Evolutionary conservation across 2,329 filamentous ascomycete species (phyloP).

Genomic region (Cercospora brassicicola): DNA sequence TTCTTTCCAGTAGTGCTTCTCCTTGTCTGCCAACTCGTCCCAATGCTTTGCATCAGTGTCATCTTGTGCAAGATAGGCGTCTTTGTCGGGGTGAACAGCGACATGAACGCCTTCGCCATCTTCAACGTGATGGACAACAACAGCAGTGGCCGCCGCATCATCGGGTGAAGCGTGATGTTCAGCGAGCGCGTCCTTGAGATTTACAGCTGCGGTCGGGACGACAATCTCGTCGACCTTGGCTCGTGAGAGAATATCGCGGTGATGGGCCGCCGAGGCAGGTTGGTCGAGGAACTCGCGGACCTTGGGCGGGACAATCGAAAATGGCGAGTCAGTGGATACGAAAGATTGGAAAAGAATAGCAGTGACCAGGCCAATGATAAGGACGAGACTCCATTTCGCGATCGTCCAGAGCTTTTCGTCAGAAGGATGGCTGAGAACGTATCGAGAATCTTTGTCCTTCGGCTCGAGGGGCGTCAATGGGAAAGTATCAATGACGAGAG

Average conservation of each 20-base stretch:
- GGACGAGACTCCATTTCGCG: constrained; percentile 56
- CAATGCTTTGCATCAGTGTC: constrained; percentile 59
- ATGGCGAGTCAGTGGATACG: constrained; percentile 41
- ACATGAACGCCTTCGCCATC: constrained; percentile 42
- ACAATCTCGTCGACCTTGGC: constrained; percentile 16
- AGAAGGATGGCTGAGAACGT: constrained; percentile 63
- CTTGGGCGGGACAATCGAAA: constrained; percentile 49
- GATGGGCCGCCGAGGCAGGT: constrained; percentile 21
- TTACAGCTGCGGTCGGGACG: constrained; percentile 7
- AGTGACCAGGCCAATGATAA: constrained; percentile 64
- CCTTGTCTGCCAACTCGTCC: constrained; percentile 66
- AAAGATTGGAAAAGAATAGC: constrained; percentile 66
- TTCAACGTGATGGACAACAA: constrained; percentile 42
- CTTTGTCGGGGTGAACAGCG: constrained; percentile 41
- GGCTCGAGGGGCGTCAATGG: constrained; percentile 58
- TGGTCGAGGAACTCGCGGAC: constrained; percentile 42
- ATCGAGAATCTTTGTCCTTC: constrained; percentile 58
- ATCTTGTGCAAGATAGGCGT: constrained; percentile 47
- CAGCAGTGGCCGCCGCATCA: constrained; percentile 33
- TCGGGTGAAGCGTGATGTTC: constrained; percentile 27
- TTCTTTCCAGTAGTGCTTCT: constrained; percentile 68
- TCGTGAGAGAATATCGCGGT: constrained; percentile 17
- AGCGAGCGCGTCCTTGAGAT: constrained; percentile 19
- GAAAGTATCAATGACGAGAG: constrained; percentile 75
- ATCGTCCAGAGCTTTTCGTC: constrained; percentile 56